These are phyloP conservation scores for Talaromyces stipitatus DNA, from an alignment of 495 filamentous ascomycete species.

Conservation along the genomic window DNA sequence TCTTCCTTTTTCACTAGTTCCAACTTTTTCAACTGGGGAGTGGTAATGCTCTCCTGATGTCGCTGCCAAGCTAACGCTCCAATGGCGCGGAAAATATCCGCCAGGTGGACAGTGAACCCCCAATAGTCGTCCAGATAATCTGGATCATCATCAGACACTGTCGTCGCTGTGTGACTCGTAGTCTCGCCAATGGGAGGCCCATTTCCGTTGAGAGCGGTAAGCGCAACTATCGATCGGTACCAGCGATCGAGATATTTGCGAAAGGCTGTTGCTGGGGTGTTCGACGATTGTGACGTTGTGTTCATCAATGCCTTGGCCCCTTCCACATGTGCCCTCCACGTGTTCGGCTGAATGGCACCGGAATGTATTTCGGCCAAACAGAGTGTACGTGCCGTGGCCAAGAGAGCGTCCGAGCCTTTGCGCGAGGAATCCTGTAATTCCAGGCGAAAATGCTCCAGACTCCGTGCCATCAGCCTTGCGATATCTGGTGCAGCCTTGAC, in stretches of 20 bases:
- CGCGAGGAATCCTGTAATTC: constrained; percentile 31
- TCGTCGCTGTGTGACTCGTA: not conserved
- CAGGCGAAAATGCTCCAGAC: constrained; percentile 37
- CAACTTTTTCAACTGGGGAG: not conserved
- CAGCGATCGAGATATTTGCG: constrained; percentile 37
- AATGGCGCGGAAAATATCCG: constrained; percentile 35
- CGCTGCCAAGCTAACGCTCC: constrained; percentile 35
- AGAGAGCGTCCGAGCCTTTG: constrained; percentile 32
- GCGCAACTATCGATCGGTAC: constrained; percentile 40
- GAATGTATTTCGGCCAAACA: constrained; percentile 44
- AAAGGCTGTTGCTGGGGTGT: constrained; percentile 23
- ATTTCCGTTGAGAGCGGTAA: constrained; percentile 39
- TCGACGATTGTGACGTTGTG: constrained; percentile 10
- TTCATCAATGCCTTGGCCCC: constrained; percentile 36
- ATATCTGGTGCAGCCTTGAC: constrained; percentile 39
- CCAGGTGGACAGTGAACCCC: constrained; percentile 36
- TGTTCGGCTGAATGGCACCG: constrained; percentile 37
- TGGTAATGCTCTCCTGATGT: constrained; percentile 12
- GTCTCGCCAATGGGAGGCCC: constrained; percentile 33
- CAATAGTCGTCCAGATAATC: constrained; percentile 43
- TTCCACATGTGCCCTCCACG: constrained; percentile 41
- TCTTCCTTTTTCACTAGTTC: constrained; percentile 9
- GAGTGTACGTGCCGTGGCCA: constrained; percentile 40
- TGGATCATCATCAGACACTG: constrained; percentile 9
- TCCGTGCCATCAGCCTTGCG: constrained; percentile 35